Conservation (phyloP, 345 rosid genomes). For the Aquilaria yunnanensis region DNA sequence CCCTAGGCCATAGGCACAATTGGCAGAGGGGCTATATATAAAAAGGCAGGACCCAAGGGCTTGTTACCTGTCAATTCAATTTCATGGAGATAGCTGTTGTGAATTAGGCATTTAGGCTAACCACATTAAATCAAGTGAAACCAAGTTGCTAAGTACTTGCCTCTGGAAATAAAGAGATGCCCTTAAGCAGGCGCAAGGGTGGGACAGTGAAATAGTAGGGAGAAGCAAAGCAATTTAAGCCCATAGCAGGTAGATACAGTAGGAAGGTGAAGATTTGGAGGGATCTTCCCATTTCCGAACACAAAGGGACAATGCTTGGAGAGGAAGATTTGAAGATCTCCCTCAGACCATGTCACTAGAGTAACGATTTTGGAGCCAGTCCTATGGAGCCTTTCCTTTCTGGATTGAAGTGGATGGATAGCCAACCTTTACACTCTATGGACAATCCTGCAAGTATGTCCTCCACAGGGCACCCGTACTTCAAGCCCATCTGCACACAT, state of each 20-base stretch:
- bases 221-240: constrained; percentile 25
- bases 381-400: constrained; percentile 32
- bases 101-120: too few species aligned
- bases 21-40: constrained; percentile 23
- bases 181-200: constrained; percentile 30
- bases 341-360: constrained; percentile 40
- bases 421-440: constrained; percentile 43
- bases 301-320: constrained; percentile 27
- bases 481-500: constrained; percentile 29
- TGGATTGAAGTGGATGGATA: constrained; percentile 26
- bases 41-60: constrained; percentile 32
- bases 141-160: neutral
- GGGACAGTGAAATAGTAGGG: constrained; percentile 34
- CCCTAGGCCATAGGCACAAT: constrained; percentile 16
- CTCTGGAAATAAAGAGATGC: constrained; percentile 37
- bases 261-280: constrained; percentile 21
- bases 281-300: constrained; percentile 22
- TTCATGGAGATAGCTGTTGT: too few species aligned
- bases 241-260: constrained; percentile 21
- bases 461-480: constrained; percentile 36
- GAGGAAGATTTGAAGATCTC: constrained; percentile 30
- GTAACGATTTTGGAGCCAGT: constrained; percentile 29
- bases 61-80: constrained; percentile 20
- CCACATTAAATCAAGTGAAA: too few species aligned
- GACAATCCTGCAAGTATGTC: constrained; percentile 34